Evolutionary conservation across 192 early-diverging fungal genomes (phyloP), one percentile per base, ranked within the genome.

Genomic region (Diversispora epigaea): DNA sequence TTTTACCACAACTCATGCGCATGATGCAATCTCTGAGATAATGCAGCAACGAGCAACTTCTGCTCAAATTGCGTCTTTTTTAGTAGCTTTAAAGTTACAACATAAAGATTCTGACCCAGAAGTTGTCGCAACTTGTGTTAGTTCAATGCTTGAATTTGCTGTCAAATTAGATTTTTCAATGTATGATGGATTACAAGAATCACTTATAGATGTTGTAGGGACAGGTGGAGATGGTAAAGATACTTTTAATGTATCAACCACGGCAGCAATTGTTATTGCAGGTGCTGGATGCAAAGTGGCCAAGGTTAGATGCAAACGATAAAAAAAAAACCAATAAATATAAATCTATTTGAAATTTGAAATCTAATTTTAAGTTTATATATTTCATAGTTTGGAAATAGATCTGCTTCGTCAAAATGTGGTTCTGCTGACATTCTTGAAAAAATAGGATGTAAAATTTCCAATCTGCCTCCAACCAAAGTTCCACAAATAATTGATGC

Each of bases 161-260:
- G 72, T 88, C 7, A 79, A 78, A 8, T 83, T 95, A 6, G 64
- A 81, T 25, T 85, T 92, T 46, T 81, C 82, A 6, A 65, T 78
- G 1, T 77, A 88, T 40, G 70, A 75, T 2, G 79, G 83, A 25
- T 77, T 80, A 25, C 81, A 78, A 56, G 85, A 74, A 41, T 81
- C 83, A 57, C 76, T 94, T 7, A 89, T 91, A 3, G 96, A 99
- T 77, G 96, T 97, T 80, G 95, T 98, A 4, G 97, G 97, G 4
- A 99, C 97, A 1, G 97, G 97, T n/a, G 97, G 97, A 9, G 97
- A 99, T 84, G 96, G 96, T 15, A 93, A 95, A 78, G 88, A 98
- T 80, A 99, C 97, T 19, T 99, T 96, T 79, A 99, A 99, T 77
- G 96, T 98, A 14, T 93, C 91, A 2, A 99, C 97, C 0, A 94